phyloP scores from a whole-genome alignment of 2,329 filamentous ascomycete genomes.

The Pestalotiopsis sp. region DNA sequence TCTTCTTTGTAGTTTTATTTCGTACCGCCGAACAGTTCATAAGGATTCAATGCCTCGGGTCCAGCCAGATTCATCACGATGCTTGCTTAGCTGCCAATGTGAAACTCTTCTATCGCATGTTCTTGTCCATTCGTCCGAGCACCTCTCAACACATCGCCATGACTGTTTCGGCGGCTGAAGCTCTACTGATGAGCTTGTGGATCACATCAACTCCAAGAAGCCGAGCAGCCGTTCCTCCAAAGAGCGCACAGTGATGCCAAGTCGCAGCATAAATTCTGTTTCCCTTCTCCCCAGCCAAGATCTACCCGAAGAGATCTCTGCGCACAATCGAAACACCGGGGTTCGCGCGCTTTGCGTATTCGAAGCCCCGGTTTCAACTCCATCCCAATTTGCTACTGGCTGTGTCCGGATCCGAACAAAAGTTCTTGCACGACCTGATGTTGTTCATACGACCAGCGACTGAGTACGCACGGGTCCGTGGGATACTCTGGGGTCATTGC shows the following conservation, averaged over 20 bases:
- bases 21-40: too few species aligned
- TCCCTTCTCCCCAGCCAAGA: neutral
- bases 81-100: neutral
- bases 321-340: slow-evolving; percentile 4
- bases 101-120: neutral
- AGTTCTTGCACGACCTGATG: neutral
- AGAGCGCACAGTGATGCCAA: neutral
- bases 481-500: neutral
- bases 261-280: neutral
- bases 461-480: neutral
- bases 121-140: neutral
- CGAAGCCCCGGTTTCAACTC: neutral
- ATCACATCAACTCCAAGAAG: neutral
- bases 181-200: neutral
- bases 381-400: neutral
- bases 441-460: neutral
- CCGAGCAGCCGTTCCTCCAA: neutral
- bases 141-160: neutral
- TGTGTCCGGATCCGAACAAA: neutral
- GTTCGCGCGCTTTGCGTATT: neutral
- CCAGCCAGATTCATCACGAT: neutral
- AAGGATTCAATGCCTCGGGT: neutral
- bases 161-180: neutral
- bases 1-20: neutral
- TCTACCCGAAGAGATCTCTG: neutral